A percentile compares a stretch with the other conserved stretches of the same genome.
Evolutionary conservation across 192 early-diverging fungal genomes (phyloP).

Genomic region (Backusella tuberculispora): DNA sequence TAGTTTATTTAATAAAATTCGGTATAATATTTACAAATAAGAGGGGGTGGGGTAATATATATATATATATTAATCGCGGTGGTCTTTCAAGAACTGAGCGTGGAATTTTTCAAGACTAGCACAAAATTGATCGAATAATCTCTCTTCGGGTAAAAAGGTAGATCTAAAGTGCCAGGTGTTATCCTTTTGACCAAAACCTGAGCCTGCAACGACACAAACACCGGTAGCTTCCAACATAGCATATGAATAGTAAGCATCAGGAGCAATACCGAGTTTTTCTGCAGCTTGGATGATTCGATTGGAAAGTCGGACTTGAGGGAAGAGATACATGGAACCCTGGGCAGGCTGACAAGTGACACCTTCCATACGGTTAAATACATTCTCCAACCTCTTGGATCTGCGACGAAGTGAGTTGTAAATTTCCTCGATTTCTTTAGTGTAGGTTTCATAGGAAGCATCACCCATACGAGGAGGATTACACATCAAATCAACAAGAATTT

Average conservation of each 20-base stretch:
- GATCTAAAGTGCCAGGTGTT: slow-evolving; percentile 95
- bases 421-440: slow-evolving; percentile 67
- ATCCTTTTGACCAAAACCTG: slow-evolving; percentile 88
- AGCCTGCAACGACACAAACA: slow-evolving; percentile 89
- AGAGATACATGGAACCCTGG: slow-evolving; percentile 94
- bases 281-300: slow-evolving; percentile 76
- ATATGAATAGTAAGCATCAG: slow-evolving; percentile 92
- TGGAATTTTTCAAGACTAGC: slow-evolving; percentile 78
- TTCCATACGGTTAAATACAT: slow-evolving; percentile 80
- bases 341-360: slow-evolving; percentile 85
- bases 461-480: slow-evolving; percentile 85
- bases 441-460: slow-evolving; percentile 75
- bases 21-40: slow-evolving; percentile 11
- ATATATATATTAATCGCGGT: slow-evolving; percentile 10
- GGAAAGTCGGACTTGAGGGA: slow-evolving; percentile 84
- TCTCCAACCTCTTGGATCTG: slow-evolving; percentile 71
- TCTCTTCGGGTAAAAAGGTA: slow-evolving; percentile 92
- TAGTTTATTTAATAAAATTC: slow-evolving; percentile 15
- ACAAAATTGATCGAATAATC: slow-evolving; percentile 90
- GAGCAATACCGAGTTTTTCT: slow-evolving; percentile 59
- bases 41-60: background rate
- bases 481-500: slow-evolving; percentile 93
- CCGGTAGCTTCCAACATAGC: slow-evolving; percentile 92
- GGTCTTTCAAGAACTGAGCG: slow-evolving; percentile 61
- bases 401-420: slow-evolving; percentile 83